A percentile compares a stretch with the other conserved stretches of the same genome.
phyloP scores from a whole-genome alignment of 2,329 filamentous ascomycete genomes.

The Cercospora beticola region DNA sequence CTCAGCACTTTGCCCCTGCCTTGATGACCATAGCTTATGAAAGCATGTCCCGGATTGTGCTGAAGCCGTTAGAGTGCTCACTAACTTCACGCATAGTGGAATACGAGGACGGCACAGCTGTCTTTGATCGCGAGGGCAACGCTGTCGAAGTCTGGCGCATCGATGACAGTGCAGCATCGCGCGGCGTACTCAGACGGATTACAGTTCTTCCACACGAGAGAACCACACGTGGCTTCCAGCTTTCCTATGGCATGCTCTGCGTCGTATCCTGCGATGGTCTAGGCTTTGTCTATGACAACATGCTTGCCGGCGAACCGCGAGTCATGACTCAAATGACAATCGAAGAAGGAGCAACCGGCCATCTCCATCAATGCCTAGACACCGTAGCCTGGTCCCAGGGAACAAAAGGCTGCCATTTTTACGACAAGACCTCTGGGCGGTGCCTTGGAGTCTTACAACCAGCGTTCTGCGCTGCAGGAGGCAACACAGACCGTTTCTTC shows the following conservation, averaged over 20 bases:
- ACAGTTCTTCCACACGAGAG: conserved; percentile 45
- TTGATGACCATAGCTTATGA: background rate
- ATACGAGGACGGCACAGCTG: conserved; percentile 49
- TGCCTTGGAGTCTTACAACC: conserved; percentile 44
- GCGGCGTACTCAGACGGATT: conserved; percentile 45
- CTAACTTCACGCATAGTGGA: conserved; percentile 35
- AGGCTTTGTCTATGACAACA: conserved; percentile 48
- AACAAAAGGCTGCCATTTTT: conserved; percentile 44
- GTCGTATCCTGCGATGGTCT: conserved; percentile 48
- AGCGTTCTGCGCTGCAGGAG: conserved; percentile 30
- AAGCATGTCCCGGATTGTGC: background rate
- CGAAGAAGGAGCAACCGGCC: conserved; percentile 45
- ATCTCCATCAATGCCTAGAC: conserved; percentile 46
- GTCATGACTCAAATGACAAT: conserved; percentile 42
- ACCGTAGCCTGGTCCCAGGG: conserved; percentile 49
- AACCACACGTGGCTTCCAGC: conserved; percentile 49
- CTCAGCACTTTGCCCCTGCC: background rate
- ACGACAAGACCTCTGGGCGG: conserved; percentile 43
- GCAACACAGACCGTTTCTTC: conserved; percentile 26
- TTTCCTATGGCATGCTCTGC: conserved; percentile 47
- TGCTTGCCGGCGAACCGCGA: conserved; percentile 36
- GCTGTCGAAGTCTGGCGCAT: conserved; percentile 49
- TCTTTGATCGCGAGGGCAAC: conserved; percentile 48
- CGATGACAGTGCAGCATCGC: conserved; percentile 36
- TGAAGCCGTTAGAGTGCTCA: background rate